A percentile compares a stretch with the other conserved stretches of the same genome.
phyloP scores from a whole-genome alignment of 768 basidiomycete genomes.

The Melanogaster broomeanus region DNA sequence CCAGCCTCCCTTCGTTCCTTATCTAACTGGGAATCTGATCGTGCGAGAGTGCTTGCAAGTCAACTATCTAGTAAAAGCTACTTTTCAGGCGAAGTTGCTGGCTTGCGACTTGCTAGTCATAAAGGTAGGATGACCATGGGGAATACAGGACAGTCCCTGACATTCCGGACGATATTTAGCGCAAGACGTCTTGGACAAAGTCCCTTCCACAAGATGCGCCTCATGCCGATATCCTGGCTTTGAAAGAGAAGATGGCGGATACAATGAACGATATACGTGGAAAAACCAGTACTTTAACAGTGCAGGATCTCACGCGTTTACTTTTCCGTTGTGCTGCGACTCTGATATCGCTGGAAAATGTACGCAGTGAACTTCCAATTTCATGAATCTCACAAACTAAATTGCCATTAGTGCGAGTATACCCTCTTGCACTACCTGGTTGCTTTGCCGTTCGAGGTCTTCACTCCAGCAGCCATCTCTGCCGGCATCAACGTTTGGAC shows the following conservation, averaged over 20 bases:
- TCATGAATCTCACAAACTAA: not conserved
- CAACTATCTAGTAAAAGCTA: conserved; percentile 92
- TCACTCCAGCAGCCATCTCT: conserved; percentile 82
- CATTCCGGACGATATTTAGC: conserved; percentile 36
- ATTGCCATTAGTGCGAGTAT: conserved; percentile 65
- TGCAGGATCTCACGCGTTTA: conserved; percentile 82
- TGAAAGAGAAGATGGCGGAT: conserved; percentile 67
- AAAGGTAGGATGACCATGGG: conserved; percentile 46
- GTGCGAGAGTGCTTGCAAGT: conserved; percentile 76
- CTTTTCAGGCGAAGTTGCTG: conserved; percentile 84
- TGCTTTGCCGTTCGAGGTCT: conserved; percentile 83
- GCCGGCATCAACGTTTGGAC: conserved; percentile 95
- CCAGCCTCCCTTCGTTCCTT: conserved; percentile 56
- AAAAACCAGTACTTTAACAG: conserved; percentile 72
- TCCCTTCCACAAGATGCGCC: conserved; percentile 62
- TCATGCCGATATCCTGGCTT: conserved; percentile 57
- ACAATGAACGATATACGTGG: conserved; percentile 67
- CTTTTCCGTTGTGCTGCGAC: conserved; percentile 86
- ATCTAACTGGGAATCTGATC: conserved; percentile 73
- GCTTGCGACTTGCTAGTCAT: conserved; percentile 68
- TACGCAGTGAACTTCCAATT: conserved; percentile 20
- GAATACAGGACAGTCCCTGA: not conserved
- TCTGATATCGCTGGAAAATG: conserved; percentile 69
- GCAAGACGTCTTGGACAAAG: conserved; percentile 58
- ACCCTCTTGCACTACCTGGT: conserved; percentile 88